phyloP scores from a whole-genome alignment of 495 filamentous ascomycete species.

The Aspergillus heteromorphus region DNA sequence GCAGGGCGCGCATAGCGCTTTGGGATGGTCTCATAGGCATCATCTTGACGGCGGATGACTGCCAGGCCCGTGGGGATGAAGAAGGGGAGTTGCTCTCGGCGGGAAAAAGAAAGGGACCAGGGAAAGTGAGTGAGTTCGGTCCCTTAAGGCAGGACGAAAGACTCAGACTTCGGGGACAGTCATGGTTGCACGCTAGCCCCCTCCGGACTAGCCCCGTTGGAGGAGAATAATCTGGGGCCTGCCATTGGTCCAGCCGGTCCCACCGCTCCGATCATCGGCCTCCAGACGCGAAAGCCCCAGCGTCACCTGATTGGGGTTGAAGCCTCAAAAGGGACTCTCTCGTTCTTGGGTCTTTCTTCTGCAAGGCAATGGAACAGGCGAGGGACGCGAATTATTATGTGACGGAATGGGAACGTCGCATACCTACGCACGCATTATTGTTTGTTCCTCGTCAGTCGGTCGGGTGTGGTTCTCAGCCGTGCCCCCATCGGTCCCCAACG shows the following conservation, averaged over 20 bases:
- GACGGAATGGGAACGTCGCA: neutral
- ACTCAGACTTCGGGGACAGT: slow-evolving; percentile 13
- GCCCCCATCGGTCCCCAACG: too few relatives aligned
- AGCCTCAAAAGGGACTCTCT: too few relatives aligned
- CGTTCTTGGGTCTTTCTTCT: neutral
- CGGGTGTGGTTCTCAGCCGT: too few relatives aligned
- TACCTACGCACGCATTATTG: neutral
- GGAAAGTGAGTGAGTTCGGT: slow-evolving; percentile 13
- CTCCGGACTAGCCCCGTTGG: slow-evolving; percentile 14
- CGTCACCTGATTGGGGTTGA: neutral
- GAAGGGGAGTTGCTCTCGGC: slow-evolving; percentile 16
- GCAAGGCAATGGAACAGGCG: neutral
- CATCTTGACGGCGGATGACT: slow-evolving; percentile 37
- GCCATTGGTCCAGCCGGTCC: slow-evolving; percentile 25
- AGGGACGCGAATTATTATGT: neutral
- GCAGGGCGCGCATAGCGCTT: slow-evolving; percentile 41
- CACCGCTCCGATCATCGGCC: slow-evolving; percentile 33
- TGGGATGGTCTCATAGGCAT: slow-evolving; percentile 47
- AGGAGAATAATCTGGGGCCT: slow-evolving; percentile 22
- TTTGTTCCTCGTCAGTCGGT: neutral
- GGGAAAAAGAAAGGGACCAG: slow-evolving; percentile 25
- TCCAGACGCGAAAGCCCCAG: neutral
- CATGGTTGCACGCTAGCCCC: slow-evolving; percentile 3
- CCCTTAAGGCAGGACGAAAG: slow-evolving; percentile 17
- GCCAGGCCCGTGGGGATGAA: slow-evolving; percentile 24